Percentiles rank a stretch among this genome's conserved stretches.
These are phyloP conservation scores for Ichthyophthirius multifiliis DNA, from an alignment of 169 alveolate genomes.

Conservation along the genomic window DNA sequence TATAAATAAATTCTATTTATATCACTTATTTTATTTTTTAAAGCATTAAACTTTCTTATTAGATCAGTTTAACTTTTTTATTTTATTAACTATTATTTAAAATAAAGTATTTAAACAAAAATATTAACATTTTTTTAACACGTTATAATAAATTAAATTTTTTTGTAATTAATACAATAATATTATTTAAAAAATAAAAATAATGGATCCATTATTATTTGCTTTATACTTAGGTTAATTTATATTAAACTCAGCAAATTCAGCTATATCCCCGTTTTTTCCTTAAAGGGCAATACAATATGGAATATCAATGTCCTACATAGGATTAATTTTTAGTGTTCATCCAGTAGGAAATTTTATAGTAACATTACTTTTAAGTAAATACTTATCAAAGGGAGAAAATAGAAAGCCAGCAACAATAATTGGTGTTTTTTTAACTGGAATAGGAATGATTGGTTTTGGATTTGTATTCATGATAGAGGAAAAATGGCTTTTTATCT, in stretches of 20 bases:
- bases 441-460: neutral
- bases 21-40: no score
- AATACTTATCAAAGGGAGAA: neutral
- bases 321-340: neutral
- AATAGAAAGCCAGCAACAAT: conserved; percentile 7
- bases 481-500: neutral
- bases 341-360: conserved; percentile 2
- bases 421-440: neutral
- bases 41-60: no score
- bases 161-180: no score
- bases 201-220: neutral
- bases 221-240: neutral
- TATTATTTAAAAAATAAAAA: no score
- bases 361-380: neutral
- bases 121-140: no score
- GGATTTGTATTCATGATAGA: neutral
- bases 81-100: no score
- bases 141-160: no score
- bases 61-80: no score
- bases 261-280: neutral
- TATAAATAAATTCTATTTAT: no score
- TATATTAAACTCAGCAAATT: neutral
- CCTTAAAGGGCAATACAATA: neutral
- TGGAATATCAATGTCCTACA: neutral
- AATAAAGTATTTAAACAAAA: no score